phyloP scores from a whole-genome alignment of 208 protist species.

The Plasmodiophora brassicae region DNA sequence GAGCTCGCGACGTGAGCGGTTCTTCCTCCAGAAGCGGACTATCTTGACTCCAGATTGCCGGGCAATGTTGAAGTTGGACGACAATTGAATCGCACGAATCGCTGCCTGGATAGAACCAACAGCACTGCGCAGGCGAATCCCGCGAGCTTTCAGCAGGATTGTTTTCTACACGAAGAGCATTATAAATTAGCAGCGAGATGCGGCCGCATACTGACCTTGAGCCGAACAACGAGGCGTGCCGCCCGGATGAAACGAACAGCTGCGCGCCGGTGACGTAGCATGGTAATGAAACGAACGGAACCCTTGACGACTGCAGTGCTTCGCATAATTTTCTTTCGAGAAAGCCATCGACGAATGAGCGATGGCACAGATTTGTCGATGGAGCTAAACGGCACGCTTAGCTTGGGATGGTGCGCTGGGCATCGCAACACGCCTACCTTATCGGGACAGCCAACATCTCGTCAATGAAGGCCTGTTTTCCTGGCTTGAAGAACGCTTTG shows the following conservation, averaged over 20 bases:
- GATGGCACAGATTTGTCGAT: neutral
- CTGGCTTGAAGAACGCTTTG: conserved; percentile 4
- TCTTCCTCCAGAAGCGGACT: neutral
- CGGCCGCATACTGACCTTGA: neutral
- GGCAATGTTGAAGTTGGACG: neutral
- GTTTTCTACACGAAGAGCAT: neutral
- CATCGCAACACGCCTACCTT: neutral
- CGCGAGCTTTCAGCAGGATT: neutral
- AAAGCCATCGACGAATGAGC: neutral
- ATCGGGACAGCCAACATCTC: neutral
- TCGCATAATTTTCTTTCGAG: neutral
- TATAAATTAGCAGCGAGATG: neutral
- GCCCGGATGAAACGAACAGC: neutral
- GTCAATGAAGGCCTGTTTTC: neutral
- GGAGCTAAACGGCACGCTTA: neutral
- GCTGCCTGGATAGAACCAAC: neutral
- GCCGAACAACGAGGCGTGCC: neutral
- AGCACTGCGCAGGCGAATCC: neutral
- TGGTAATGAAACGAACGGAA: neutral
- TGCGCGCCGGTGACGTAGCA: neutral
- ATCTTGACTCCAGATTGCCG: neutral
- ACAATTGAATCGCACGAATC: neutral
- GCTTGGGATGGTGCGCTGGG: no score
- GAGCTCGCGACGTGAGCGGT: neutral
- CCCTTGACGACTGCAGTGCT: neutral